Evolutionary conservation across 2,329 filamentous ascomycete species (phyloP).

Genomic region (Claviceps sorghi): DNA sequence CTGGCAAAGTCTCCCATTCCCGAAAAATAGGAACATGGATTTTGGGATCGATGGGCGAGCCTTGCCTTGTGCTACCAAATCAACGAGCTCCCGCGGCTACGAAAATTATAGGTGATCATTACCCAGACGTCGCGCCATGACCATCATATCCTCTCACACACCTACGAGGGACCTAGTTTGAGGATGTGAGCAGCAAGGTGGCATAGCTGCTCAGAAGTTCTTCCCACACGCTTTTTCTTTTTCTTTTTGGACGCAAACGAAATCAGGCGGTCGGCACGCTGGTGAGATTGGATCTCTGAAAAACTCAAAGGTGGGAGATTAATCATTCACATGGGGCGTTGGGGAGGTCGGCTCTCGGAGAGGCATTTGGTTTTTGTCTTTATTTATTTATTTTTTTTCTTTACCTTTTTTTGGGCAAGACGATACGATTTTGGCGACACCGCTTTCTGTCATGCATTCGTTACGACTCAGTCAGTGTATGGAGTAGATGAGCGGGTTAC

Average conservation of each 20-base stretch:
- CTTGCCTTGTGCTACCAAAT: conserved; percentile 23
- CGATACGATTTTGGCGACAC: not conserved
- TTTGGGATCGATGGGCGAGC: conserved; percentile 25
- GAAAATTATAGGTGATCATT: conserved; percentile 10
- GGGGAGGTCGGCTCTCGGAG: not conserved
- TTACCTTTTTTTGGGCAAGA: not conserved
- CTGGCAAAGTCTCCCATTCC: conserved; percentile 52
- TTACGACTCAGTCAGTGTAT: not conserved
- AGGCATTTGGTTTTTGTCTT: not conserved
- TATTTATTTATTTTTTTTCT: not conserved
- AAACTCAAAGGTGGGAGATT: not conserved
- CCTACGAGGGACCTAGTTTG: not conserved
- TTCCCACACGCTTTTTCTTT: not conserved
- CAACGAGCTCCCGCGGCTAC: conserved; percentile 16
- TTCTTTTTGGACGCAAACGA: not conserved
- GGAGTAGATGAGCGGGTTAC: not conserved
- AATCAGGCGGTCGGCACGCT: not conserved
- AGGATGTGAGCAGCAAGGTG: not conserved
- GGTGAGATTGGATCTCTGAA: not conserved
- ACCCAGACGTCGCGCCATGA: not conserved
- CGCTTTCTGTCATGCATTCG: not conserved
- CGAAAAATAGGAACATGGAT: conserved; percentile 38
- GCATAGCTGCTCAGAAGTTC: not conserved
- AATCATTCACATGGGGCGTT: conserved; percentile 4
- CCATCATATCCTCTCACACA: not conserved